A percentile compares a stretch with the other conserved stretches of the same genome.
phyloP scores from a whole-genome alignment of 345 rosid species.

The Eucalyptus virginea region DNA sequence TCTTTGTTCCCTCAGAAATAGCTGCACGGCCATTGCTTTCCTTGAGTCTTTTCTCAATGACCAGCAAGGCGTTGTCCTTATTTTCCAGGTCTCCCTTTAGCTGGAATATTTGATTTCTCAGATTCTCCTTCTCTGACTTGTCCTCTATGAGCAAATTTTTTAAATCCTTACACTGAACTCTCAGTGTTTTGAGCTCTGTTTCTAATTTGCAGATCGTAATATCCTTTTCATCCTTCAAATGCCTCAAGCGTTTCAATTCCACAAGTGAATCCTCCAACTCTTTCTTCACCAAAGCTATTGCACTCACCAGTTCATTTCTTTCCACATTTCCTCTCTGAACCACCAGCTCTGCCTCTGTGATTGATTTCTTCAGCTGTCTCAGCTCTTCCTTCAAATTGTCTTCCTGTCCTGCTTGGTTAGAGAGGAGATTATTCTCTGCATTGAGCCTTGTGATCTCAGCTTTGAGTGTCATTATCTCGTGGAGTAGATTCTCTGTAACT shows the following conservation, averaged over 20 bases:
- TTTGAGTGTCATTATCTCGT: neutral
- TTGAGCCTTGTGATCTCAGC: neutral
- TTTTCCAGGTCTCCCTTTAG: constrained; percentile 57
- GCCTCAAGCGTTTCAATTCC: constrained; percentile 29
- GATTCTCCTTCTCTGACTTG: constrained; percentile 57
- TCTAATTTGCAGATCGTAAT: constrained; percentile 11
- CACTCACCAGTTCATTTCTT: constrained; percentile 21
- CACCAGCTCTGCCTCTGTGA: constrained; percentile 25
- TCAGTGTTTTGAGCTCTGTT: constrained; percentile 35
- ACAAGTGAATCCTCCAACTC: constrained; percentile 27
- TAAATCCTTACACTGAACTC: constrained; percentile 29
- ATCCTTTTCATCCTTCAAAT: constrained; percentile 36
- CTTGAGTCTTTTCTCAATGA: constrained; percentile 46
- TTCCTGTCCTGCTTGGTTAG: neutral
- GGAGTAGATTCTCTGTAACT: neutral
- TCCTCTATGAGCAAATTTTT: constrained; percentile 29
- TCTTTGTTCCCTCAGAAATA: constrained; percentile 19
- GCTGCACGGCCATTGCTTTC: constrained; percentile 26
- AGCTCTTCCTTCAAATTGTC: constrained; percentile 5
- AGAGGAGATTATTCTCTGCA: neutral
- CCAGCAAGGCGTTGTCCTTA: constrained; percentile 37
- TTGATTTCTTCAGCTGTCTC: constrained; percentile 22
- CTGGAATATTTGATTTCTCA: constrained; percentile 39
- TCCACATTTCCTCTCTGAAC: constrained; percentile 25
- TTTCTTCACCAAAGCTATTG: constrained; percentile 26